Evolutionary conservation across 225 moss, liverwort and hornwort genomes (phyloP).

Genomic region (Polytrichum formosum): DNA sequence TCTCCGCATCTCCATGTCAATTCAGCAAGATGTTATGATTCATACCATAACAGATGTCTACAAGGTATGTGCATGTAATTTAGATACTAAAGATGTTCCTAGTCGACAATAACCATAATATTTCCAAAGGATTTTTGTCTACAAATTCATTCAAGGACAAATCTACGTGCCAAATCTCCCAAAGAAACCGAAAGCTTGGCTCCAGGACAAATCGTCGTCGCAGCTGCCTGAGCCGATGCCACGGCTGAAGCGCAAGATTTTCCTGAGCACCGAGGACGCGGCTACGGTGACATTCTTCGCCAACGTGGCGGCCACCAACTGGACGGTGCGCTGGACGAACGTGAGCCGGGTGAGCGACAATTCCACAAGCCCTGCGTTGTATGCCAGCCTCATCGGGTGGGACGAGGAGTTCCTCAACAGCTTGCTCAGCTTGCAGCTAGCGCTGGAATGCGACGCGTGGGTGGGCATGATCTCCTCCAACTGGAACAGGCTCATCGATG

Average conservation of each 20-base stretch:
- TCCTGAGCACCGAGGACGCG: conserved; percentile 39
- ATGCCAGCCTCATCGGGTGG: conserved; percentile 10
- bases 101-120: too few relatives aligned
- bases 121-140: too few relatives aligned
- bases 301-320: neutral
- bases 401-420: conserved; percentile 28
- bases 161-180: too few relatives aligned
- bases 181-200: too few relatives aligned
- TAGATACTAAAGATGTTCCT: too few relatives aligned
- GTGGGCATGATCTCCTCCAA: conserved; percentile 33
- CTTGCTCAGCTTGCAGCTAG: conserved; percentile 24
- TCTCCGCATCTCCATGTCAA: too few relatives aligned
- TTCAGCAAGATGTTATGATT: too few relatives aligned
- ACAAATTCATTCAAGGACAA: too few relatives aligned
- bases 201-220: too few relatives aligned
- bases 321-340: conserved; percentile 21
- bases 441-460: conserved; percentile 26
- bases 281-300: conserved; percentile 18
- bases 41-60: neutral
- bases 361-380: neutral
- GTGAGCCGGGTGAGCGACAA: conserved; percentile 8
- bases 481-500: conserved; percentile 32
- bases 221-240: too few relatives aligned
- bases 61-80: neutral
- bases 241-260: conserved; percentile 8